Percentiles rank a stretch among this genome's conserved stretches.
phyloP scores from a whole-genome alignment of 345 rosid species.

The Citrus inodora region DNA sequence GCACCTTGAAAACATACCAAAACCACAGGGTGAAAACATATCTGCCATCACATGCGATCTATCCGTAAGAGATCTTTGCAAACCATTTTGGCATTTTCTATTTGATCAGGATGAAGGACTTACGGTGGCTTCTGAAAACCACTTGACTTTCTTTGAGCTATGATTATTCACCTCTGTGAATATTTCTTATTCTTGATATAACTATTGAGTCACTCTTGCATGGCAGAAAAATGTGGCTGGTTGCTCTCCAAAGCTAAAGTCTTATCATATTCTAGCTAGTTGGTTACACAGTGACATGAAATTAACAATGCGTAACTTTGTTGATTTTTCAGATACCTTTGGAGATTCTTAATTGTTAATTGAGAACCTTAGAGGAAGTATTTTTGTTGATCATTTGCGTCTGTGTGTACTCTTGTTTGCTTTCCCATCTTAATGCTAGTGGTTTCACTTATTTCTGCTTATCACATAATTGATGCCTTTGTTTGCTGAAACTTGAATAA shows the following conservation, averaged over 20 bases:
- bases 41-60: constrained; percentile 85
- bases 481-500: not conserved
- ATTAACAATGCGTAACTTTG: not conserved
- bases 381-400: not conserved
- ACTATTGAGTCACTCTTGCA: not conserved
- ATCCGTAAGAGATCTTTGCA: constrained; percentile 63
- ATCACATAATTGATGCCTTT: not conserved
- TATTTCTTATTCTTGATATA: not conserved
- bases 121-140: constrained; percentile 2
- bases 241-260: not conserved
- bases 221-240: not conserved
- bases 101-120: not conserved
- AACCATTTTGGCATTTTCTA: not conserved
- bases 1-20: constrained; percentile 85
- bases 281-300: not conserved
- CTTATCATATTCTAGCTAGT: not conserved
- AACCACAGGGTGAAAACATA: constrained; percentile 84
- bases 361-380: not conserved
- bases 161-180: not conserved
- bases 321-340: not conserved
- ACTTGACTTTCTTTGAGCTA: not conserved
- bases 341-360: not conserved
- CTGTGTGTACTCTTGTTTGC: not conserved
- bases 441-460: not conserved
- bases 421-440: not conserved